Evolutionary conservation across 805 yeast genomes (phyloP).

Genomic region (Saccharomycopsis malanga): DNA sequence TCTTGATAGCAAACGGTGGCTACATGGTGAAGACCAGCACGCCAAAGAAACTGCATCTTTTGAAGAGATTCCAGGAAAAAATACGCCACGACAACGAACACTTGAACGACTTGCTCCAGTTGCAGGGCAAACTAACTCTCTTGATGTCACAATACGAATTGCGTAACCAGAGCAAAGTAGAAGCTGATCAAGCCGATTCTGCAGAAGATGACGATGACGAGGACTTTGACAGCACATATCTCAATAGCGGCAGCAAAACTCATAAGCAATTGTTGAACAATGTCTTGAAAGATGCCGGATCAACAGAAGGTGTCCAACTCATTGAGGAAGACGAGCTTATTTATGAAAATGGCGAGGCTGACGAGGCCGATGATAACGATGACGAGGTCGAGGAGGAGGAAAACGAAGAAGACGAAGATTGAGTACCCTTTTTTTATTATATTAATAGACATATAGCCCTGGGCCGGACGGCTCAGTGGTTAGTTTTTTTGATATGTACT

Average conservation of each 20-base stretch:
- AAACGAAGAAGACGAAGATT: slow-evolving; percentile 7
- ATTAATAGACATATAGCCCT: not conserved
- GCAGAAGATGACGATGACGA: not conserved
- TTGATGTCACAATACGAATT: slow-evolving; percentile 20
- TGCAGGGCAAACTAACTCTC: slow-evolving; percentile 19
- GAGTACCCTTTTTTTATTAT: no score
- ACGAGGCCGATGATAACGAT: slow-evolving; percentile 9
- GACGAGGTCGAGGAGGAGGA: slow-evolving; percentile 11
- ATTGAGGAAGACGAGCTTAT: slow-evolving; percentile 20
- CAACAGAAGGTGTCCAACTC: slow-evolving; percentile 15
- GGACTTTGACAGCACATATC: not conserved
- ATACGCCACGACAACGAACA: slow-evolving; percentile 7
- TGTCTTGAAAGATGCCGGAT: slow-evolving; percentile 1
- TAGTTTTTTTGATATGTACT: not conserved
- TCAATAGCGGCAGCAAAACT: not conserved
- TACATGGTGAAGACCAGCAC: slow-evolving; percentile 6
- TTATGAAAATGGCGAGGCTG: slow-evolving; percentile 19
- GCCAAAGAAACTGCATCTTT: slow-evolving; percentile 6
- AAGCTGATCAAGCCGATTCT: not conserved
- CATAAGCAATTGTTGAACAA: slow-evolving; percentile 13
- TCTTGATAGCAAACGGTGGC: slow-evolving; percentile 15
- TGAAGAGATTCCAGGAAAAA: slow-evolving; percentile 12
- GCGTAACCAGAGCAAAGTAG: slow-evolving; percentile 5
- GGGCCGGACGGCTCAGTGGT: not conserved
- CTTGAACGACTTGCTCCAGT: slow-evolving; percentile 13